Conservation (phyloP, 192 early-diverging fungal genomes). For the Oehlia diaphana region DNA sequence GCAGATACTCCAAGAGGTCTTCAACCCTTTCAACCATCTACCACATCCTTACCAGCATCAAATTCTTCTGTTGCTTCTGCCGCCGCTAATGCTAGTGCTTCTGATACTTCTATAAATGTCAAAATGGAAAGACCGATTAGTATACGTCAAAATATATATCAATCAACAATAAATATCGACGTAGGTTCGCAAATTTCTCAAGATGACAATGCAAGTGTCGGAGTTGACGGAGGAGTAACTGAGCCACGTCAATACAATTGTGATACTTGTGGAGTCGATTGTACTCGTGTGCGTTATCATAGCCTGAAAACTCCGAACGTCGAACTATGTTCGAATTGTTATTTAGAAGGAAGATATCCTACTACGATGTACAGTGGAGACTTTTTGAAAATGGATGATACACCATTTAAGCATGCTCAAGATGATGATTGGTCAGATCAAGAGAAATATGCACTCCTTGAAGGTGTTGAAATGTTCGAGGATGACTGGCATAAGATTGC, state of each 20-base stretch:
- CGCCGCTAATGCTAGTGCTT: slow-evolving; percentile 18
- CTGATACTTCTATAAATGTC: slow-evolving; percentile 24
- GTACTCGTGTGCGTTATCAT: slow-evolving; percentile 79
- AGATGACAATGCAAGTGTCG: slow-evolving; percentile 43
- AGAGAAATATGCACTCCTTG: slow-evolving; percentile 84
- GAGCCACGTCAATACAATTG: slow-evolving; percentile 61
- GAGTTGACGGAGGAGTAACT: slow-evolving; percentile 28
- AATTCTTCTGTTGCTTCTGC: slow-evolving; percentile 32
- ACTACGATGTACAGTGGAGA: slow-evolving; percentile 78
- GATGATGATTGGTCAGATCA: slow-evolving; percentile 82
- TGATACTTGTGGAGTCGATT: slow-evolving; percentile 83
- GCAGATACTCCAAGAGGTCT: slow-evolving; percentile 88
- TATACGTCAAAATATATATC: slow-evolving; percentile 54
- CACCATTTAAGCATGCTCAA: slow-evolving; percentile 45
- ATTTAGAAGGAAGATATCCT: slow-evolving; percentile 90
- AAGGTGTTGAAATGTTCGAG: slow-evolving; percentile 92
- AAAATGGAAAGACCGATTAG: slow-evolving; percentile 51
- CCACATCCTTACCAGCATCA: slow-evolving; percentile 27
- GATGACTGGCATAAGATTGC: slow-evolving; percentile 93
- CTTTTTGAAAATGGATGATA: slow-evolving; percentile 76
- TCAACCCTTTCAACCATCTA: slow-evolving; percentile 78
- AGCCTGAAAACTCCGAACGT: slow-evolving; percentile 67
- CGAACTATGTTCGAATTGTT: slow-evolving; percentile 88
- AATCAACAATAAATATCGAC: slow-evolving; percentile 33
- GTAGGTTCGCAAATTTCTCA: slow-evolving; percentile 35